Base-by-base conservation (phyloP, 495 filamentous ascomycete genomes). In the Aspergillus campestris region DNA sequence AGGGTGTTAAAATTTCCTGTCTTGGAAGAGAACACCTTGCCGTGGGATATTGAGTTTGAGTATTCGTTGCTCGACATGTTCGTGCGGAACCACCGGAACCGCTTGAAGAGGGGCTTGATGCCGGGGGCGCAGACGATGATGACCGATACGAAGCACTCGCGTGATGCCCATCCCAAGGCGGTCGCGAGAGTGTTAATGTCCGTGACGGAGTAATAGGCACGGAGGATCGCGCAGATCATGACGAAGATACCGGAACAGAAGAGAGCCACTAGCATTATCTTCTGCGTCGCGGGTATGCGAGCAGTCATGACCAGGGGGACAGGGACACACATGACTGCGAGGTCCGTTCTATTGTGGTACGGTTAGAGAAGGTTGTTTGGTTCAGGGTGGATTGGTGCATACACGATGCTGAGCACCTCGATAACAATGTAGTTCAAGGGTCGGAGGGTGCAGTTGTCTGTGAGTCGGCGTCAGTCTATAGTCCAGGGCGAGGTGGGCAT, bases 171-270 rank as follows among this genome's bases (percentile, higher is more conserved):
- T 6, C 44, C 48, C 4, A 49, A 40, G n/a, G 45, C 49, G 9
- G 34, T 50, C 9, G 36, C 8, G 13, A 52, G 40, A 18, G 28
- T 43, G 27, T 37, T 31, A 45, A 56, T 49, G 3, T 49, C 15
- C 13, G 12, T 40, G 2, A 56, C 38, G 27, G 53, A 56, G 40
- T 48, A 46, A 36, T 48, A 45, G 8, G 48, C 50, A 24, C 53
- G 53, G n/a, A 56, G 53, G 31, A 45, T 18, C 28, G 53, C 30
- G 40, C 34, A 37, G 38, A 56, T 49, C 41, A 56, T 56, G 46
- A 56, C 40, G 46, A 56, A 56, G 14, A 56, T 35, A 8, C 49
- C 49, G 34, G 49, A 51, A 27, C 38, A 51, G 39, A 51, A 51
- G 6, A 51, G 32, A 3, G 5, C 15, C 30, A 3, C 1, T 1